Conservation (phyloP, 2,329 filamentous ascomycete genomes). For the Colletotrichum costaricense region DNA sequence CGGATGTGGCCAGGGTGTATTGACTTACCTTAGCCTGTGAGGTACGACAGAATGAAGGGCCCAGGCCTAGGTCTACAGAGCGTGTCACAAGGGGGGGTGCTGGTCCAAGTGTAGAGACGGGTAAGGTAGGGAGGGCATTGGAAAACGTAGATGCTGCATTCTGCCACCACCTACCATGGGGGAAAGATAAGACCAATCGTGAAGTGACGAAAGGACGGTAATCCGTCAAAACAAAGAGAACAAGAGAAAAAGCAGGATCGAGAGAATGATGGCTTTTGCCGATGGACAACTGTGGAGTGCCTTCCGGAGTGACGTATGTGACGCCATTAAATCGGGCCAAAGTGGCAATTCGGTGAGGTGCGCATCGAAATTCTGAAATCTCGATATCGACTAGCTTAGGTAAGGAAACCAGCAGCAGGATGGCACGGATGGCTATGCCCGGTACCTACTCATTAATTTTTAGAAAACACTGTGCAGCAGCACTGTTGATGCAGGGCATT, state of each 20-base stretch:
- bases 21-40: neutral
- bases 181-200: neutral
- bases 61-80: neutral
- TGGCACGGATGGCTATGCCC: neutral
- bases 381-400: neutral
- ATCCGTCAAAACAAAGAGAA: neutral
- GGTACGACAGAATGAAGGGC: neutral
- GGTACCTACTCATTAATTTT: no score
- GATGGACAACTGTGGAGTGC: neutral
- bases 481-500: neutral
- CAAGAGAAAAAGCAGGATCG: neutral
- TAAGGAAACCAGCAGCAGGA: neutral
- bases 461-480: neutral
- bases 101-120: neutral
- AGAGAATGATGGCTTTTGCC: neutral
- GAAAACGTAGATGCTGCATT: neutral
- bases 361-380: neutral
- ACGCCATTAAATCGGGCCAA: neutral
- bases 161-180: neutral
- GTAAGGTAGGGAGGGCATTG: neutral
- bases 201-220: neutral
- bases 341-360: neutral
- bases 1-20: neutral
- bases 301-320: neutral
- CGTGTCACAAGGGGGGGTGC: neutral